Evolutionary conservation across 805 yeast genomes (phyloP), one percentile per base, ranked within the genome.

Genomic region (Nadsonia fulvescens): DNA sequence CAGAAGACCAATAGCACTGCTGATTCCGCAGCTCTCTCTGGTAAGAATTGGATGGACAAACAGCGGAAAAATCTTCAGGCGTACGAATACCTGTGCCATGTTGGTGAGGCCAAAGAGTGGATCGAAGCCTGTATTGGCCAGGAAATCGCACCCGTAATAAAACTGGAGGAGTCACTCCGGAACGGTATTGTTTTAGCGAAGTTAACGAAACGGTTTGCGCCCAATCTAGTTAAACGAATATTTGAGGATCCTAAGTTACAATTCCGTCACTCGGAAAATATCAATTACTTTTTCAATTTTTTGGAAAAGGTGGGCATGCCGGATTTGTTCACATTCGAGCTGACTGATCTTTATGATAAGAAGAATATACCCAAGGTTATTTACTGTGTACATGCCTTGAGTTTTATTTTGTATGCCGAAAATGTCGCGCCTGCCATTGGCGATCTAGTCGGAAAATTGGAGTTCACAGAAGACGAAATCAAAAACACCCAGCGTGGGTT

Each of bases 311-410:
- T 81, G 33, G 70, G 66, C 14, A 69, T 89, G 37, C 98, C 96
- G 1, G 83, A 78, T 30, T 60, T 82, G 29, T 89, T 83, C 47
- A 63, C 76, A 25, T 89, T 89, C 45, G 98, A 86, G 46, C 63
- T 83, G 32, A 82, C 93, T 3, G 98, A 89, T 49, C 58, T 89
- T 18, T 89, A 82, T 50, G 95, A 89, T 43, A 73, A 74, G 43
- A 83, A 81, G 42, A 77, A 86, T 43, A 65, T 83, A 12, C 96
- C 96, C 9, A 83, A 79, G 43, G 96, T 89, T 14, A 75, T 89
- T 44, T 82, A 81, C 49, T 83, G 95, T 38, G 51, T 89, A 18
- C 94, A 86, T 53, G 94, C 94, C 2, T 52, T 86, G 36, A 70
- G 82, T 26, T 78, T 66, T 37, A 66, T 79, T 44, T 57, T 89